These are phyloP conservation scores for Oryza longistaminata DNA, from an alignment of 176 grass and related monocot genomes.

Conservation along the genomic window DNA sequence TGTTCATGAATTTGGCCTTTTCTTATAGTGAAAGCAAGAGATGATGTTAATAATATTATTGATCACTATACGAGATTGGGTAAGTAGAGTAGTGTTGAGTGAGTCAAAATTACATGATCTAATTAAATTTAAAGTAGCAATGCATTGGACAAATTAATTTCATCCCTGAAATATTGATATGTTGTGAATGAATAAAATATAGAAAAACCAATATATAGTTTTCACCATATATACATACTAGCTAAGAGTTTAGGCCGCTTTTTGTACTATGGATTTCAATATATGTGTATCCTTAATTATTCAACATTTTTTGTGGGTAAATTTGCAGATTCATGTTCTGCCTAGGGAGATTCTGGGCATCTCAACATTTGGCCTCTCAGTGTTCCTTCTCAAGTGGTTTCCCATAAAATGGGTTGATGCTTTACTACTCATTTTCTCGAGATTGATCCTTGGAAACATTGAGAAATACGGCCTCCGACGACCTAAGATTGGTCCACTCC, in stretches of 20 bases:
- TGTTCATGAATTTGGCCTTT: neutral
- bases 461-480: conserved; percentile 60
- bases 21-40: neutral
- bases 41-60: neutral
- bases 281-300: neutral
- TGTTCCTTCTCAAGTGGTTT: conserved; percentile 72
- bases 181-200: neutral
- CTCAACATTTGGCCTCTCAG: conserved; percentile 82
- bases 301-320: neutral
- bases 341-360: conserved; percentile 82
- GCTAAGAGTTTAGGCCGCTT: neutral
- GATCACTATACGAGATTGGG: neutral
- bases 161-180: neutral
- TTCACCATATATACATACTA: neutral
- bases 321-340: conserved; percentile 75
- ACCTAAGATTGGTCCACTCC: conserved; percentile 66
- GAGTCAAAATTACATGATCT: too few species aligned
- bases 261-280: neutral
- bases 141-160: neutral
- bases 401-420: conserved; percentile 56
- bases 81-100: too few species aligned
- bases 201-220: neutral
- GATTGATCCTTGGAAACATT: conserved; percentile 64
- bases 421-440: conserved; percentile 68
- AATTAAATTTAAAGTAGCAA: neutral